Conservation (phyloP, 2,329 filamentous ascomycete genomes). For the Pseudogymnoascus sp. region DNA sequence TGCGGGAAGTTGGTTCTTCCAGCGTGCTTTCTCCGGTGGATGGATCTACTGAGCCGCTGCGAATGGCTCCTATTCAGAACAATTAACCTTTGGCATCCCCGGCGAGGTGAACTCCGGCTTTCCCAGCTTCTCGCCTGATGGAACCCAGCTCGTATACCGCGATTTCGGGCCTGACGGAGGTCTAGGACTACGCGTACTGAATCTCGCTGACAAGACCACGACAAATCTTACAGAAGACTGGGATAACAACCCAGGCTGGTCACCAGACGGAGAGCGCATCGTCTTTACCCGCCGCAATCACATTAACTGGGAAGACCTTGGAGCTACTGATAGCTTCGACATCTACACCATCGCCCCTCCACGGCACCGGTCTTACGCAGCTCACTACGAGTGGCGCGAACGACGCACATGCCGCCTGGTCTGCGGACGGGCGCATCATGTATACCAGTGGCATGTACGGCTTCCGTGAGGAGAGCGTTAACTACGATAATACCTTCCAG, state of each 20-base stretch:
- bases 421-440: conserved; percentile 33
- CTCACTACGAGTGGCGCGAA: conserved; percentile 31
- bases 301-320: conserved; percentile 14
- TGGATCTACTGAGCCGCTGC: conserved; percentile 15
- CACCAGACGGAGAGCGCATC: conserved; percentile 31
- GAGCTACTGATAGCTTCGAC: conserved; percentile 22
- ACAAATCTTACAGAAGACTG: conserved; percentile 29
- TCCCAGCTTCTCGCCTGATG: conserved; percentile 32
- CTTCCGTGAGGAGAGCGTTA: conserved; percentile 33
- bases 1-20: conserved; percentile 33
- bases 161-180: conserved; percentile 23
- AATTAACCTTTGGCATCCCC: conserved; percentile 27
- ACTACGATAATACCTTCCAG: conserved; percentile 37
- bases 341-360: conserved; percentile 34
- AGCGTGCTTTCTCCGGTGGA: conserved; percentile 21
- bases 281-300: conserved; percentile 31
- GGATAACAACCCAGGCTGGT: conserved; percentile 34
- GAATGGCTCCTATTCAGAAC: conserved; percentile 20
- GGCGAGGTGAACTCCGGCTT: conserved; percentile 31
- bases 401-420: conserved; percentile 38
- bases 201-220: conserved; percentile 21
- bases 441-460: conserved; percentile 36
- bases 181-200: conserved; percentile 28
- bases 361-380: conserved; percentile 30
- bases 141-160: conserved; percentile 30